Percentiles rank a stretch among this genome's conserved stretches.
These are phyloP conservation scores for Grifola frondosa DNA, from an alignment of 1,284 basidiomycete species.

Conservation along the genomic window DNA sequence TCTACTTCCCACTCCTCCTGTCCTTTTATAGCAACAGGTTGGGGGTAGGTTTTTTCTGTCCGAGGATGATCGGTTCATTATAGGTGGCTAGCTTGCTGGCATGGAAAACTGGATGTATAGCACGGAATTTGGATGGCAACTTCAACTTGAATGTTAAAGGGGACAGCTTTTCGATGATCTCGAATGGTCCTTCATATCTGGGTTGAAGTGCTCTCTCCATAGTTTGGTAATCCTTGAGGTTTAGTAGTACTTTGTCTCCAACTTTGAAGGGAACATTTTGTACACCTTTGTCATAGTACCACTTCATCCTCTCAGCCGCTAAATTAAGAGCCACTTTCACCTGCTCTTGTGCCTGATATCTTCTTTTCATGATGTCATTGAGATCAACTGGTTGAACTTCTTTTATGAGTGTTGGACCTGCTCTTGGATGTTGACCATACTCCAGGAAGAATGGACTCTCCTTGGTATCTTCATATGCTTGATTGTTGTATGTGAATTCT, in stretches of 20 bases:
- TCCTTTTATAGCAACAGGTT: too few relatives aligned
- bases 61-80: neutral
- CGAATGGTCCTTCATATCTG: conserved; percentile 4
- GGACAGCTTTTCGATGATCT: conserved; percentile 6
- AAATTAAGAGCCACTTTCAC: conserved; percentile 3
- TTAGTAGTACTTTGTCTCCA: conserved; percentile 7
- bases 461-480: too few relatives aligned
- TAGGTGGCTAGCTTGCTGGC: conserved; percentile 5
- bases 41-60: too few relatives aligned
- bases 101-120: conserved; percentile 7
- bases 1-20: too few relatives aligned
- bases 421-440: neutral
- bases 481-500: too few relatives aligned
- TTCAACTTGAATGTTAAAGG: conserved; percentile 5
- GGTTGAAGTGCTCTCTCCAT: conserved; percentile 1
- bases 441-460: too few relatives aligned
- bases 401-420: neutral
- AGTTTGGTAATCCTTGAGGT: conserved; percentile 6
- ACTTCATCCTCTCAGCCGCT: conserved; percentile 7
- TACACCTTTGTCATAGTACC: conserved; percentile 8
- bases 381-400: neutral
- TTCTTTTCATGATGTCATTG: neutral
- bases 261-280: conserved; percentile 6
- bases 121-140: neutral
- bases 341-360: neutral